Percentiles rank a stretch among this genome's conserved stretches.
Conservation (phyloP, 2,329 filamentous ascomycete genomes). For the Pseudogymnoascus sp. region DNA sequence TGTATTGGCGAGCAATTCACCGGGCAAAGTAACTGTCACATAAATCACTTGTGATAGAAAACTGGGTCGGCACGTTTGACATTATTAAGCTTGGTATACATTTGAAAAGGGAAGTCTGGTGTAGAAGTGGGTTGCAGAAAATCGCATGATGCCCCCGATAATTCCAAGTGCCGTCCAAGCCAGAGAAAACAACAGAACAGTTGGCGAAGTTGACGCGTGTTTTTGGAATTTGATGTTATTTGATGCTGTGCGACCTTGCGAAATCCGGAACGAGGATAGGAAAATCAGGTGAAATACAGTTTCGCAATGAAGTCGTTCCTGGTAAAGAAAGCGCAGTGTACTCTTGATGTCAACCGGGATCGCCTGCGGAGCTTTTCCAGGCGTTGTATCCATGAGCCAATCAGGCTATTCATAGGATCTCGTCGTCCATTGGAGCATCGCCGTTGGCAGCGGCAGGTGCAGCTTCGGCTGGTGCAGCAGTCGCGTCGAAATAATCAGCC, state of each 20-base stretch:
- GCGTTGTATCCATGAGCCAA: neutral
- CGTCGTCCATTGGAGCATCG: conserved; percentile 54
- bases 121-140: neutral
- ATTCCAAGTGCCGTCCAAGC: neutral
- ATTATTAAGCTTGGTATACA: conserved; percentile 6
- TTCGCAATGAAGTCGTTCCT: neutral
- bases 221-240: conserved; percentile 4
- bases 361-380: neutral
- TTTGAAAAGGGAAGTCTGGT: neutral
- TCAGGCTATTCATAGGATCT: conserved; percentile 41
- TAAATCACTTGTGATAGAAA: neutral
- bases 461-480: conserved; percentile 39
- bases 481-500: conserved; percentile 77
- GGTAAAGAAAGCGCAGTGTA: neutral
- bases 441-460: conserved; percentile 35
- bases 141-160: neutral
- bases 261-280: neutral
- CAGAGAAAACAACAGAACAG: neutral
- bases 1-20: neutral
- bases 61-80: neutral
- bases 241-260: neutral
- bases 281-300: neutral
- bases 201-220: neutral
- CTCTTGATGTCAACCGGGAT: neutral
- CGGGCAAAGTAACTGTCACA: neutral